Base-by-base conservation (phyloP, 139 green algal genomes). In the Spirogloea muscicola region DNA sequence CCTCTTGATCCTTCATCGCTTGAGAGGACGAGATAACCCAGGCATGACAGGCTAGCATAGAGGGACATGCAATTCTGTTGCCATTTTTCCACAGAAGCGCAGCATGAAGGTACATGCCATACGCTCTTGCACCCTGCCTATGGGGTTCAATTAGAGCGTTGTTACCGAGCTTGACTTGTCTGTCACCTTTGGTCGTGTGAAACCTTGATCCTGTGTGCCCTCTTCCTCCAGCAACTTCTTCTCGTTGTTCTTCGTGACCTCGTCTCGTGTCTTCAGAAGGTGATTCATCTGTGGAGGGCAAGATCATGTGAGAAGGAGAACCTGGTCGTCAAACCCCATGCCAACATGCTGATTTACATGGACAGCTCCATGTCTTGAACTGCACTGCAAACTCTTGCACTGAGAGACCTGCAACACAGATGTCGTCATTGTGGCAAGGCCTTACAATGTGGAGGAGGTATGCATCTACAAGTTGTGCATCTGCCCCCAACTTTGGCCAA, bases 121-220 rank as follows among this genome's bases (percentile, higher is more conserved):
- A n/a, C n/a, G n/a, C n/a, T n/a, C n/a, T n/a, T n/a, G n/a, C n/a
- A n/a, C n/a, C n/a, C n/a, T n/a, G n/a, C n/a, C n/a, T n/a, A n/a
- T n/a, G n/a, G n/a, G n/a, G n/a, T n/a, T n/a, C n/a, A n/a, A n/a
- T n/a, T n/a, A n/a, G n/a, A n/a, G n/a, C n/a, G n/a, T n/a, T n/a
- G n/a, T n/a, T n/a, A n/a, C n/a, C n/a, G n/a, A n/a, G n/a, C n/a
- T n/a, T n/a, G n/a, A n/a, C n/a, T n/a, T n/a, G n/a, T n/a, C n/a
- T n/a, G n/a, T 10, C 6, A 78, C 72, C 82, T 95, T 96, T 36
- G 91, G 77, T 3, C 91, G 73, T 0, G 86, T 89, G 77, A 96
- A 96, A 44, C 92, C 92, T 73, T 97, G 92, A 65, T 96, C 91
- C 1, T 87, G 74, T 27, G 65, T n/a, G n/a, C n/a, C n/a, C n/a